A percentile compares a stretch with the other conserved stretches of the same genome.
phyloP scores from a whole-genome alignment of 208 protist genomes.

The Acanthamoeba divionensis region DNA sequence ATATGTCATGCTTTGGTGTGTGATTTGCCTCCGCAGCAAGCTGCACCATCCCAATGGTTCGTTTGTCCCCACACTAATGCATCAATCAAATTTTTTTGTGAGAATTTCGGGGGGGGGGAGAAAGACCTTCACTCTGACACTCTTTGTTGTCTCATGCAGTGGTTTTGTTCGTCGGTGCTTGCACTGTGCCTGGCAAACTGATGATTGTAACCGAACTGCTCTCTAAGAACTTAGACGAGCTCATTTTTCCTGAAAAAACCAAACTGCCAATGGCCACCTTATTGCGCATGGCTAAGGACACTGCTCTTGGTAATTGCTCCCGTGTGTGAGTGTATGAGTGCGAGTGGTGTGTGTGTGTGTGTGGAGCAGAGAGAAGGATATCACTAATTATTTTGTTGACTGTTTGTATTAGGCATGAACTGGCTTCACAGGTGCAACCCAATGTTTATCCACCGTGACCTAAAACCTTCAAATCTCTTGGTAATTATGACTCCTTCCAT shows the following conservation, averaged over 20 bases:
- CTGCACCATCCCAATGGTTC: too few species aligned
- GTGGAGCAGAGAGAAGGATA: background rate
- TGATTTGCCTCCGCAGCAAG: too few species aligned
- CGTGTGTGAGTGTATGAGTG: too few species aligned
- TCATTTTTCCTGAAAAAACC: background rate
- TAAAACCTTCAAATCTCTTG: conserved; percentile 62
- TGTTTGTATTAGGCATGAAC: conserved; percentile 61
- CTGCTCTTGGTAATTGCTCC: conserved; percentile 23
- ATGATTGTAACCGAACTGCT: conserved; percentile 50
- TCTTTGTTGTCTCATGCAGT: background rate
- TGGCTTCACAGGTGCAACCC: conserved; percentile 72
- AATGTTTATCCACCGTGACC: conserved; percentile 73
- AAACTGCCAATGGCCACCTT: background rate
- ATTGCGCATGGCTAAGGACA: conserved; percentile 29
- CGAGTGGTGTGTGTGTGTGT: too few species aligned
- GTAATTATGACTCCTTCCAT: background rate
- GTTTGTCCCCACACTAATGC: too few species aligned
- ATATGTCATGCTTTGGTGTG: too few species aligned
- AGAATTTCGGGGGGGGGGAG: background rate
- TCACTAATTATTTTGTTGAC: background rate
- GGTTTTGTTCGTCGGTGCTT: conserved; percentile 33
- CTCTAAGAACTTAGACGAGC: background rate
- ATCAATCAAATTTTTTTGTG: too few species aligned
- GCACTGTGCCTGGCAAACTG: conserved; percentile 20
- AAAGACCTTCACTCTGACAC: background rate